Conservation (phyloP, 306 rosid genomes). For the Cotoneaster glaucophyllus region DNA sequence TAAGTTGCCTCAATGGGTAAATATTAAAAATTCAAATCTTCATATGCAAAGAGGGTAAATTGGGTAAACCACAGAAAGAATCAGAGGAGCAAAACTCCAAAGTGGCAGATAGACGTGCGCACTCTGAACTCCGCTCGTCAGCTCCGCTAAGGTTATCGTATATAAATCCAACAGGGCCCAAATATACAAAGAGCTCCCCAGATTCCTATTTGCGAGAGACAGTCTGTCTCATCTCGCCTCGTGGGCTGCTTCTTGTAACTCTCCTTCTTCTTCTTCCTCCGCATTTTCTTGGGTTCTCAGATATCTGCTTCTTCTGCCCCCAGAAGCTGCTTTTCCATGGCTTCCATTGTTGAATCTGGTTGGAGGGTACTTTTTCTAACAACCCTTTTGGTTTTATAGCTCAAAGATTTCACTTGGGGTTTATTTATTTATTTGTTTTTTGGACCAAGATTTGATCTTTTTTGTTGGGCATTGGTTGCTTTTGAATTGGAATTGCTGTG, state of each 20-base stretch:
- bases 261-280: background rate
- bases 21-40: background rate
- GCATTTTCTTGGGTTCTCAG: background rate
- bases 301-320: background rate
- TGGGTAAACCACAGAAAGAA: background rate
- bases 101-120: constrained; percentile 10
- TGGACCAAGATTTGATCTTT: constrained; percentile 23
- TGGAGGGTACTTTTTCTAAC: constrained; percentile 54
- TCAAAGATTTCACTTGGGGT: background rate
- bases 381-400: background rate
- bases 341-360: constrained; percentile 54
- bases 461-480: constrained; percentile 13
- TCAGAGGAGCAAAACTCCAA: background rate
- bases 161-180: background rate
- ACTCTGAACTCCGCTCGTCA: constrained; percentile 14
- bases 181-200: constrained; percentile 17
- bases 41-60: background rate
- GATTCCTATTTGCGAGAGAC: constrained; percentile 24
- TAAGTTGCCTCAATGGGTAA: background rate
- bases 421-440: background rate
- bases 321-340: constrained; percentile 27
- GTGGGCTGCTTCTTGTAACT: constrained; percentile 9
- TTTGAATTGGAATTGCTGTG: background rate
- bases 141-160: background rate
- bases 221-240: constrained; percentile 30